Conservation (phyloP, 345 rosid species). For the Excoecaria cochinchinensis region DNA sequence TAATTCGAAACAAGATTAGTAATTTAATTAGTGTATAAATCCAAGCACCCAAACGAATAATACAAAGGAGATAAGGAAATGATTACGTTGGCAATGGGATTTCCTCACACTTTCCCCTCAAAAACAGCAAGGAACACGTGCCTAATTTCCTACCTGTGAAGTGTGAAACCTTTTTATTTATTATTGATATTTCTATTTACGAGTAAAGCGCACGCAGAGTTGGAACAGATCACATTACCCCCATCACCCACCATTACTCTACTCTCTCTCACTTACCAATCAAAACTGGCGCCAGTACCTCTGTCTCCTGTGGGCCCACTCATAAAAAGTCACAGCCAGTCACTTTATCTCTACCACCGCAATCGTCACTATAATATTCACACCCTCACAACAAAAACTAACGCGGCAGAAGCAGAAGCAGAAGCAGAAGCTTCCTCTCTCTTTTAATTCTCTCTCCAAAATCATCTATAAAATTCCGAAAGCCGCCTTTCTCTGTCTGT, state of each 20-base stretch:
- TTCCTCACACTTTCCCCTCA: constrained; percentile 14
- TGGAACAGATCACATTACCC: neutral
- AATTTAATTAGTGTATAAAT: too few relatives aligned
- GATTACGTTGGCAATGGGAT: neutral
- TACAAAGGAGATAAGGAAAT: neutral
- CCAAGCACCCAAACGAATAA: too few relatives aligned
- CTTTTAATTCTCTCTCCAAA: constrained; percentile 3
- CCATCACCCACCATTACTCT: too few relatives aligned
- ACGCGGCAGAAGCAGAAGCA: constrained; percentile 26
- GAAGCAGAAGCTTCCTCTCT: constrained; percentile 33
- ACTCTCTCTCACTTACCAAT: constrained; percentile 20
- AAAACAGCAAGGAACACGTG: constrained; percentile 16
- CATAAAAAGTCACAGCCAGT: constrained; percentile 20
- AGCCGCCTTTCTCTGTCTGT: constrained; percentile 8
- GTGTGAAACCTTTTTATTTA: neutral
- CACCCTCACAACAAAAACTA: neutral
- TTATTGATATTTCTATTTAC: neutral
- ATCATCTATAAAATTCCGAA: neutral
- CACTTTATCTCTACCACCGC: neutral
- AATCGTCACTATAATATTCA: neutral
- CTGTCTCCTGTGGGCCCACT: constrained; percentile 1
- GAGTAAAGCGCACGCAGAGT: constrained; percentile 5
- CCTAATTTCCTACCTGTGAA: constrained; percentile 6
- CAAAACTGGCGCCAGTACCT: neutral
- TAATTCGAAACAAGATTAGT: too few relatives aligned